phyloP scores from a whole-genome alignment of 805 yeast genomes.

The Kodamaea laetipori region DNA sequence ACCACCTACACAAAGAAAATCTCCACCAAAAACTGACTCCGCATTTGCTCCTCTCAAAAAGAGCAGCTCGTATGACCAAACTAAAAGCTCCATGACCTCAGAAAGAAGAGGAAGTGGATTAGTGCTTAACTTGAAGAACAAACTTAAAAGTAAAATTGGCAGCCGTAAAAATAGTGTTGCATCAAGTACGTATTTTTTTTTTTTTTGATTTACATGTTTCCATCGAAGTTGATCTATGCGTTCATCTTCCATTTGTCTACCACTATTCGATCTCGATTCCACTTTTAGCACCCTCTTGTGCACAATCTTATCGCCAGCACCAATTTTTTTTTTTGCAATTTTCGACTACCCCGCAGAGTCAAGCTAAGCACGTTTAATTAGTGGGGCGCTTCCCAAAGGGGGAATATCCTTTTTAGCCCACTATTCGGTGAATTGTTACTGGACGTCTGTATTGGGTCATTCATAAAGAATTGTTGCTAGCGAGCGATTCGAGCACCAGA shows the following conservation, averaged over 20 bases:
- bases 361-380: too few relatives aligned
- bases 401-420: too few relatives aligned
- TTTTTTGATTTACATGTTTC: slow-evolving; percentile 8
- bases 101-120: slow-evolving; percentile 23
- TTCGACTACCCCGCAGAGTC: slow-evolving; percentile 10
- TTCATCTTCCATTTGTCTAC: too few relatives aligned
- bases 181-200: slow-evolving; percentile 33
- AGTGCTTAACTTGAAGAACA: slow-evolving; percentile 16
- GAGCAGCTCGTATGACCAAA: slow-evolving; percentile 38
- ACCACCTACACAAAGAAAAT: slow-evolving; percentile 4
- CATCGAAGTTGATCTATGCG: too few relatives aligned
- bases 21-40: not conserved
- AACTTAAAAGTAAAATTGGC: slow-evolving; percentile 13
- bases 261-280: too few relatives aligned
- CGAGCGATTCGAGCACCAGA: too few relatives aligned
- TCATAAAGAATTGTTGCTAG: too few relatives aligned
- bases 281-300: too few relatives aligned
- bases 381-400: too few relatives aligned
- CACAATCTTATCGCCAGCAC: not conserved
- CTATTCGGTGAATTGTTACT: too few relatives aligned
- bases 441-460: too few relatives aligned
- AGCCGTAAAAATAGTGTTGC: slow-evolving; percentile 20
- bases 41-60: slow-evolving; percentile 15
- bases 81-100: slow-evolving; percentile 37
- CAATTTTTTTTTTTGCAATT: too few relatives aligned